Percentiles rank a stretch among this genome's conserved stretches.
Evolutionary conservation across 768 basidiomycete genomes (phyloP).

Genomic region (Lactarius deliciosus): DNA sequence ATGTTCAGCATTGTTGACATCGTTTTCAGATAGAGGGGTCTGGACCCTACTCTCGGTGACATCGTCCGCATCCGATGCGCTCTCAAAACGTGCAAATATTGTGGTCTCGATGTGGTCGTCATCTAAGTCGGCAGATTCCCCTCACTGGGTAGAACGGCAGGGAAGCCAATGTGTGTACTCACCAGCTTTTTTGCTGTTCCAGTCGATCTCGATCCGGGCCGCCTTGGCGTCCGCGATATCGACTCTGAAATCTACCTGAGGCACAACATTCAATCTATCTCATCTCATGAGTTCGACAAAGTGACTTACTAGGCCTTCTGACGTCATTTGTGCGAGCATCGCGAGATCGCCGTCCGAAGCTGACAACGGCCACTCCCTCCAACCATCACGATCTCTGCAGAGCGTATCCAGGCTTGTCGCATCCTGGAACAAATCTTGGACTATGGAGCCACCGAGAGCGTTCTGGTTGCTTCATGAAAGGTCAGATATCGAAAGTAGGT

Average conservation of each 20-base stretch:
- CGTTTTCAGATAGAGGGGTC: slow-evolving; percentile 8
- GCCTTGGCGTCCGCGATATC: slow-evolving; percentile 62
- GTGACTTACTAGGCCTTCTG: slow-evolving; percentile 63
- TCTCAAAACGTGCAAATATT: slow-evolving; percentile 47
- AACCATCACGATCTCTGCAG: slow-evolving; percentile 48
- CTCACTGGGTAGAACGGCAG: neutral
- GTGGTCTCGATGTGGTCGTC: slow-evolving; percentile 82
- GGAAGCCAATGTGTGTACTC: slow-evolving; percentile 25
- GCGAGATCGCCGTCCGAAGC: slow-evolving; percentile 82
- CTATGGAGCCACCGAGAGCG: slow-evolving; percentile 60
- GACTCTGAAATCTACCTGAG: slow-evolving; percentile 68
- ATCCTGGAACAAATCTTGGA: slow-evolving; percentile 68
- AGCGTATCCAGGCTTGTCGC: slow-evolving; percentile 63
- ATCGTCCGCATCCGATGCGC: slow-evolving; percentile 12
- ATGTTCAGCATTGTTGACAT: slow-evolving; percentile 36
- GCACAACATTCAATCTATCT: slow-evolving; percentile 7
- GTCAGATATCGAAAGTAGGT: neutral
- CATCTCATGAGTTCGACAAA: neutral
- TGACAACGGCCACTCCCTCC: slow-evolving; percentile 77
- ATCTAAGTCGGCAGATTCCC: slow-evolving; percentile 44
- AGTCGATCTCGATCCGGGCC: slow-evolving; percentile 60
- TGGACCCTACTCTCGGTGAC: neutral
- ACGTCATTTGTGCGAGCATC: slow-evolving; percentile 75
- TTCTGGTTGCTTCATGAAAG: slow-evolving; percentile 56
- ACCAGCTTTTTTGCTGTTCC: slow-evolving; percentile 92